These are phyloP conservation scores for Ceratocystis alfenasii DNA, from an alignment of 2,329 filamentous ascomycete species.

Conservation along the genomic window DNA sequence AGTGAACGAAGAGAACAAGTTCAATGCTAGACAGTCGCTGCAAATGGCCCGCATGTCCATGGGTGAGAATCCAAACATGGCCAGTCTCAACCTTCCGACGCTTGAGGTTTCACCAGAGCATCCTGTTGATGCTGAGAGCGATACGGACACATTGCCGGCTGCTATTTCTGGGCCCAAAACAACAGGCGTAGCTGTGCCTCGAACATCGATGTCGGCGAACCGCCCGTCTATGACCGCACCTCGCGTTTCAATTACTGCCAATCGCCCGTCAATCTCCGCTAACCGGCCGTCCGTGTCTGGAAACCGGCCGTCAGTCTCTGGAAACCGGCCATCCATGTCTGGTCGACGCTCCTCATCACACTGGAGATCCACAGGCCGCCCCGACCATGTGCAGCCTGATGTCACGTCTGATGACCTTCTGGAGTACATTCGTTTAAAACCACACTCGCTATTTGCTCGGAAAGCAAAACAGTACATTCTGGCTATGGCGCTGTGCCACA, in stretches of 20 bases:
- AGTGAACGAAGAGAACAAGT: conserved; percentile 20
- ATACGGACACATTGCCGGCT: conserved; percentile 26
- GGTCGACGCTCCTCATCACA: conserved; percentile 38
- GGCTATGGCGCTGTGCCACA: conserved; percentile 78
- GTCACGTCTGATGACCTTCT: conserved; percentile 62
- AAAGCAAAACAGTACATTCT: conserved; percentile 75
- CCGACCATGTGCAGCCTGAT: conserved; percentile 42
- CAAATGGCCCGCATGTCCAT: conserved; percentile 18
- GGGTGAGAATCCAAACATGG: conserved; percentile 14
- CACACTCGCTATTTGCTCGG: conserved; percentile 62
- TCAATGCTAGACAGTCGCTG: conserved; percentile 19
- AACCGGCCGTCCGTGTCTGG: conserved; percentile 27
- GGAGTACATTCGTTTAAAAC: conserved; percentile 62
- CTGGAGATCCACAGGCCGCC: conserved; percentile 39
- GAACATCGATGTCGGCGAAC: conserved; percentile 19
- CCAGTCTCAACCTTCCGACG: conserved; percentile 16
- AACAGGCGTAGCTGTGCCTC: background rate
- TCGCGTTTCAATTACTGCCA: conserved; percentile 24
- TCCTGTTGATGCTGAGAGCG: conserved; percentile 23
- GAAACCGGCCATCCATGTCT: conserved; percentile 27
- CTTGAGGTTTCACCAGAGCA: conserved; percentile 29
- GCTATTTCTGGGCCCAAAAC: background rate
- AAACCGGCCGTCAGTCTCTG: conserved; percentile 26
- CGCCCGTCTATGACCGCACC: conserved; percentile 24
- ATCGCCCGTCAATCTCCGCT: conserved; percentile 16